These are phyloP conservation scores for Blakeslea trispora DNA, from an alignment of 371 early-diverging fungal species.

Conservation along the genomic window DNA sequence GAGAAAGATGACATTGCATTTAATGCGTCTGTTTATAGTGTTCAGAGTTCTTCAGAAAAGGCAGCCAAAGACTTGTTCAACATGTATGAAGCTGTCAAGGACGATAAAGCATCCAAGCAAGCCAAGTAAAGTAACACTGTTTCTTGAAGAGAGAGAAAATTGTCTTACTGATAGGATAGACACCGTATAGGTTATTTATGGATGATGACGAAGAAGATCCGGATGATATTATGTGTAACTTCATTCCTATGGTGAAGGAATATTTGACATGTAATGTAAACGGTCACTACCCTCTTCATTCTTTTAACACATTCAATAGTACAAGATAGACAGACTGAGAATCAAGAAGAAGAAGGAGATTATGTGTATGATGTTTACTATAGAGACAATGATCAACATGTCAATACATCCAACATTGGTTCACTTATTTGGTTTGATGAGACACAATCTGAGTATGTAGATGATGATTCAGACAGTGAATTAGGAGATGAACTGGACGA, in stretches of 20 bases:
- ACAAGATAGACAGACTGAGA: conserved; percentile 25
- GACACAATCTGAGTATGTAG: conserved; percentile 46
- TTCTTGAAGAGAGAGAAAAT: not conserved
- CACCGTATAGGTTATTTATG: conserved; percentile 27
- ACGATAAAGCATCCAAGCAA: conserved; percentile 47
- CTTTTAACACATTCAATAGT: conserved; percentile 19
- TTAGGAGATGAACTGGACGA: conserved; percentile 57
- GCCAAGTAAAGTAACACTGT: conserved; percentile 27
- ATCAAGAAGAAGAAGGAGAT: conserved; percentile 47
- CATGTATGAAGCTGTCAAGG: conserved; percentile 71
- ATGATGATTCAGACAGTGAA: conserved; percentile 59
- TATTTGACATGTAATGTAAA: conserved; percentile 65
- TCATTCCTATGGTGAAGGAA: conserved; percentile 76
- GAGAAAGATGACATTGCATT: too few species aligned
- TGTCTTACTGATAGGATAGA: not conserved
- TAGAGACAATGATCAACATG: conserved; percentile 41
- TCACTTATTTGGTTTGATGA: conserved; percentile 61
- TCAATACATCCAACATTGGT: conserved; percentile 42
- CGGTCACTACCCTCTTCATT: conserved; percentile 1
- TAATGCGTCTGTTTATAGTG: conserved; percentile 32
- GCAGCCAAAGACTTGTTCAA: conserved; percentile 53
- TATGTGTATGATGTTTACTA: conserved; percentile 67
- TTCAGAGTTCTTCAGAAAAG: conserved; percentile 39
- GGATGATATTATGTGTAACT: conserved; percentile 69
- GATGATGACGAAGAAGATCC: conserved; percentile 43